Conservation (phyloP, 352 stramenopile species). For the Phytophthora pini region DNA sequence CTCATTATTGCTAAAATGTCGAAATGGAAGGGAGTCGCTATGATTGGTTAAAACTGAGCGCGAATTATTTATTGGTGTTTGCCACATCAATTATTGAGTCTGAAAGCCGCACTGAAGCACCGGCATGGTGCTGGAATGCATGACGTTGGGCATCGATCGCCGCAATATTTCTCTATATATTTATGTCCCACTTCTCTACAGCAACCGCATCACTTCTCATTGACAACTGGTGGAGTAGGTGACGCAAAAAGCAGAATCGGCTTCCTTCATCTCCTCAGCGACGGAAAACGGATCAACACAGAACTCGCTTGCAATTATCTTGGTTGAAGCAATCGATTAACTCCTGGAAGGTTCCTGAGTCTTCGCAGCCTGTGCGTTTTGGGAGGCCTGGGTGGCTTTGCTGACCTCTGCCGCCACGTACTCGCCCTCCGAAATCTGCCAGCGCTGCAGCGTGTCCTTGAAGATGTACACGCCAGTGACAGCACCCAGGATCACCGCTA, state of each 20-base stretch:
- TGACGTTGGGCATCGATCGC: background rate
- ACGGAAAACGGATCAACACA: background rate
- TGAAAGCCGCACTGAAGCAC: background rate
- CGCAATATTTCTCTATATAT: slow-evolving; percentile 13
- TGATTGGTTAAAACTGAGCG: slow-evolving; percentile 16
- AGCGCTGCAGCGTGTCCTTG: slow-evolving; percentile 68
- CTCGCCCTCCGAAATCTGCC: slow-evolving; percentile 47
- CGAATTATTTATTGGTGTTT: too few species aligned
- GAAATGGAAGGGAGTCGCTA: background rate
- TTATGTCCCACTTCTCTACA: slow-evolving; percentile 4
- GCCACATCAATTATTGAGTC: background rate
- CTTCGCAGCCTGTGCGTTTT: slow-evolving; percentile 10
- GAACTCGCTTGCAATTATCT: background rate
- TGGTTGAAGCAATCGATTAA: background rate
- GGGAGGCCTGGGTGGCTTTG: slow-evolving; percentile 21
- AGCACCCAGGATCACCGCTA: slow-evolving; percentile 59
- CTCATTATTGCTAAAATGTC: slow-evolving; percentile 43
- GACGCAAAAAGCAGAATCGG: too few species aligned
- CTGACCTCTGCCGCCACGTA: slow-evolving; percentile 27
- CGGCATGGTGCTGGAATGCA: slow-evolving; percentile 3
- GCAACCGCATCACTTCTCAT: background rate
- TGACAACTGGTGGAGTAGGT: too few species aligned
- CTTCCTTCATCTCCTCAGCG: background rate
- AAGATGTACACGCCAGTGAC: slow-evolving; percentile 81
- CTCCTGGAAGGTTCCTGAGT: slow-evolving; percentile 14